phyloP scores from a whole-genome alignment of 1,284 basidiomycete genomes.

The Mycosarcoma mackinlayi region DNA sequence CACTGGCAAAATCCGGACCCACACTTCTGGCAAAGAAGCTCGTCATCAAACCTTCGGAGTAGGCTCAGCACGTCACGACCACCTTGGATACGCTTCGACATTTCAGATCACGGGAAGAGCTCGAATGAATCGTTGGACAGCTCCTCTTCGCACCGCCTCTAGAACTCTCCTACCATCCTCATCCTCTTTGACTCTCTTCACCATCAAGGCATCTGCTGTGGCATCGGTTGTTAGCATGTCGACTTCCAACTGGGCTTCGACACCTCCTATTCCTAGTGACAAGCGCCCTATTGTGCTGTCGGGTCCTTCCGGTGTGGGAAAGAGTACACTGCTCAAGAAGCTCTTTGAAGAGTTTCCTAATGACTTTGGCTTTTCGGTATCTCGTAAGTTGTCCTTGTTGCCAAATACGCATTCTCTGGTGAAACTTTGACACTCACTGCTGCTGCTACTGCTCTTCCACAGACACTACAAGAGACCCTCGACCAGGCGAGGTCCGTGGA shows the following conservation, averaged over 20 bases:
- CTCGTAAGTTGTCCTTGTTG: constrained; percentile 75
- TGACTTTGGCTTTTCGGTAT: constrained; percentile 89
- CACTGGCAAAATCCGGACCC: too few species aligned
- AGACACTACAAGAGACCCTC: constrained; percentile 92
- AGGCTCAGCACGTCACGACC: too few species aligned
- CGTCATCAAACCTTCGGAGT: too few species aligned
- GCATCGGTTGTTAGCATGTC: constrained; percentile 24
- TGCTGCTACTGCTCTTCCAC: constrained; percentile 14
- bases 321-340: constrained; percentile 87
- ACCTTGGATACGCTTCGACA: neutral
- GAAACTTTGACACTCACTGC: neutral
- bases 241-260: constrained; percentile 40
- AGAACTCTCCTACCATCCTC: constrained; percentile 6
- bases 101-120: too few species aligned
- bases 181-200: neutral
- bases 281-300: constrained; percentile 78
- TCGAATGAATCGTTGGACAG: constrained; percentile 13
- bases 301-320: constrained; percentile 91
- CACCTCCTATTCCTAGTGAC: constrained; percentile 35
- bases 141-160: constrained; percentile 3
- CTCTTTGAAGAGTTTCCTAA: constrained; percentile 86
- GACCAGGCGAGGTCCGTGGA: constrained; percentile 84
- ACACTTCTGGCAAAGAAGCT: too few species aligned
- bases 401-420: constrained; percentile 2
- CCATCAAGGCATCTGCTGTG: neutral